Base-by-base conservation (phyloP, 352 stramenopile species). In the Globisporangium parvum region DNA sequence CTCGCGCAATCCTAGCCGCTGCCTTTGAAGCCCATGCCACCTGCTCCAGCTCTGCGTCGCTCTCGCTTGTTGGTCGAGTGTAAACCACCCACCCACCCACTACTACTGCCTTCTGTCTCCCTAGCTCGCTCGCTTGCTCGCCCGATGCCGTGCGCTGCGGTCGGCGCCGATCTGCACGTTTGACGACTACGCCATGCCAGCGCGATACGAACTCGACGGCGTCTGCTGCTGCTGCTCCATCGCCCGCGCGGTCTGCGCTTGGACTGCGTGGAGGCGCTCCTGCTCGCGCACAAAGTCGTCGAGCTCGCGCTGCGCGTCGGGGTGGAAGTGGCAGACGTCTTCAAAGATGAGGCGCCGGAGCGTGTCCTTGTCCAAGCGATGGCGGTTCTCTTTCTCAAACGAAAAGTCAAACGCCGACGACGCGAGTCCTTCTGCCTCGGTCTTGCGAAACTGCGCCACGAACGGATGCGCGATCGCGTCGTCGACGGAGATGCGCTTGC, bases 271-370 rank as follows among this genome's bases (percentile, higher is more conserved):
- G 21, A 72, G 63, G 33, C 60, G 73, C 51, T 79, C 64, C 45
- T 87, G 70, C 23, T 90, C 80, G 18, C 57, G 47, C 37, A 65
- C 55, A 48, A 77, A 87, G 48, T 70, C 55, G 26, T 82, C 67
- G 45, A 93, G 63, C 44, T 94, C 84, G 0, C 64, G 56, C 5
- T 59, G 69, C 11, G 81, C 84, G 40, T 91, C 81, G 0, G 84
- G 84, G 44, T 93, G 84, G 61, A 92, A 93, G 47, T 88, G 66
- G 48, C 84, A 93, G n/a, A 93, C 69, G 42, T 93, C 84, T 51
- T 93, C 78, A 60, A 93, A 91, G 47, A 93, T 91, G 44, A 93
- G 77, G 0, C 76, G 69, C 21, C 82, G 78, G 37, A 93, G 66
- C n/a, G 76, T 77, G 51, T 86, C 77, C 67, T 90, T 91, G 67